These are phyloP conservation scores for Candida bentonensis DNA, from an alignment of 805 yeast genomes.

Conservation along the genomic window DNA sequence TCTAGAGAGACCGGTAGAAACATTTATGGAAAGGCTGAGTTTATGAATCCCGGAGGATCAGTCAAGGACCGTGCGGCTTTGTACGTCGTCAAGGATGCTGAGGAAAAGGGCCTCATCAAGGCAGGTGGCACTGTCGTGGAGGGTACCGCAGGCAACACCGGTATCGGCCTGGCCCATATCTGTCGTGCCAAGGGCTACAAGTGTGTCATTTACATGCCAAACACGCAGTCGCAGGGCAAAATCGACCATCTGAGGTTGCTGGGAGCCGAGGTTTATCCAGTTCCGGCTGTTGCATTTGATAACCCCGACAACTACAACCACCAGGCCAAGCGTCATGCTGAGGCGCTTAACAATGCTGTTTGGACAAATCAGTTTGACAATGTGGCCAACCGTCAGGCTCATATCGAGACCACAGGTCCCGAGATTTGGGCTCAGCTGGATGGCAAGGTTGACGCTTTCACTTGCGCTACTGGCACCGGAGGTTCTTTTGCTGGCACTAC, in stretches of 20 bases:
- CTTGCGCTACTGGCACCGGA: slow-evolving; percentile 87
- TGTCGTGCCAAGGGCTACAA: slow-evolving; percentile 75
- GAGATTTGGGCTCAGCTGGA: slow-evolving; percentile 78
- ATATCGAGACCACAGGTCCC: slow-evolving; percentile 82
- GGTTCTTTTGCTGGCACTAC: slow-evolving; percentile 85
- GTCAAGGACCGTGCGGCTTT: slow-evolving; percentile 86
- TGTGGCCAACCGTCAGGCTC: slow-evolving; percentile 77
- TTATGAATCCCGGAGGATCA: slow-evolving; percentile 88
- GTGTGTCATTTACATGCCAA: slow-evolving; percentile 81
- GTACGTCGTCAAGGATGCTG: slow-evolving; percentile 67
- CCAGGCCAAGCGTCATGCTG: slow-evolving; percentile 78
- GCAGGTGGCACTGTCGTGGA: slow-evolving; percentile 84
- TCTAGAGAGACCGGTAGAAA: slow-evolving; percentile 52
- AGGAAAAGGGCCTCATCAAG: slow-evolving; percentile 35
- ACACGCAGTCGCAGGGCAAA: slow-evolving; percentile 72
- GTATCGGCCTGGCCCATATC: slow-evolving; percentile 70
- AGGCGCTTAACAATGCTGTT: slow-evolving; percentile 57
- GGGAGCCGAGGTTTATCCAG: slow-evolving; percentile 82
- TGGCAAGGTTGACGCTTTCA: slow-evolving; percentile 70
- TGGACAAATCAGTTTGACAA: slow-evolving; percentile 93
- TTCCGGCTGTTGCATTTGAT: slow-evolving; percentile 71
- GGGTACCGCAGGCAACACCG: slow-evolving; percentile 95
- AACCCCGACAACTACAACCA: slow-evolving; percentile 81
- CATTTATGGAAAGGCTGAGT: slow-evolving; percentile 82
- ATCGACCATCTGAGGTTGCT: slow-evolving; percentile 58